These are phyloP conservation scores for Ormosia emarginata DNA, from an alignment of 306 rosid species.

Conservation along the genomic window DNA sequence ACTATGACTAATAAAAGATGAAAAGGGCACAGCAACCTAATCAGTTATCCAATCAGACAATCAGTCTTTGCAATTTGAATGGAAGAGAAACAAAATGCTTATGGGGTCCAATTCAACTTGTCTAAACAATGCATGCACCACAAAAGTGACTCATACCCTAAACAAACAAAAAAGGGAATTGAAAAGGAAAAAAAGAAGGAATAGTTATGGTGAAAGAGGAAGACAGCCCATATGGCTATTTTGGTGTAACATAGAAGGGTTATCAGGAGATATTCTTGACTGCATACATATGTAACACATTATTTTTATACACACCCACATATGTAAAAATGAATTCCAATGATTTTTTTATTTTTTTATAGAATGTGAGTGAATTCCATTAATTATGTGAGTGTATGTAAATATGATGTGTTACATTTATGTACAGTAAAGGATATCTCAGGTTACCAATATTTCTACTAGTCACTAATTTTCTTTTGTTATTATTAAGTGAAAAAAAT, in stretches of 20 bases:
- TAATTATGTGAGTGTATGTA: too few relatives aligned
- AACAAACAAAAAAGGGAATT: neutral
- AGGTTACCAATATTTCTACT: too few relatives aligned
- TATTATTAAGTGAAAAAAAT: neutral
- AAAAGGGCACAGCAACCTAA: neutral
- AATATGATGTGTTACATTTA: too few relatives aligned
- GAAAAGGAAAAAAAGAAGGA: neutral
- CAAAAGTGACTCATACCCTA: slow-evolving; percentile 18
- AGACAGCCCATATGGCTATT: neutral
- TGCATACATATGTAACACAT: too few relatives aligned
- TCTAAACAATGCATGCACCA: slow-evolving; percentile 27
- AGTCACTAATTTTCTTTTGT: neutral
- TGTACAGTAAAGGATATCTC: too few relatives aligned
- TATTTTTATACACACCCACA: too few relatives aligned
- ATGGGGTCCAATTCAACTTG: slow-evolving; percentile 33
- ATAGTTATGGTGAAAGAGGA: neutral
- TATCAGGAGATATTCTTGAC: neutral
- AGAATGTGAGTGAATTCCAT: too few relatives aligned
- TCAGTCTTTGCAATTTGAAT: slow-evolving; percentile 2
- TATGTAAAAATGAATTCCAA: too few relatives aligned
- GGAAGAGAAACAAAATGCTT: slow-evolving; percentile 33
- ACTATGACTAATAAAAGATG: neutral
- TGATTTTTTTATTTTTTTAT: too few relatives aligned
- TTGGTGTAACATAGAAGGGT: neutral
- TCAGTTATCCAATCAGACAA: neutral